Percentiles rank a stretch among this genome's conserved stretches.
Evolutionary conservation across 2,329 filamentous ascomycete genomes (phyloP).

Genomic region (Trichoderma endophyticum): DNA sequence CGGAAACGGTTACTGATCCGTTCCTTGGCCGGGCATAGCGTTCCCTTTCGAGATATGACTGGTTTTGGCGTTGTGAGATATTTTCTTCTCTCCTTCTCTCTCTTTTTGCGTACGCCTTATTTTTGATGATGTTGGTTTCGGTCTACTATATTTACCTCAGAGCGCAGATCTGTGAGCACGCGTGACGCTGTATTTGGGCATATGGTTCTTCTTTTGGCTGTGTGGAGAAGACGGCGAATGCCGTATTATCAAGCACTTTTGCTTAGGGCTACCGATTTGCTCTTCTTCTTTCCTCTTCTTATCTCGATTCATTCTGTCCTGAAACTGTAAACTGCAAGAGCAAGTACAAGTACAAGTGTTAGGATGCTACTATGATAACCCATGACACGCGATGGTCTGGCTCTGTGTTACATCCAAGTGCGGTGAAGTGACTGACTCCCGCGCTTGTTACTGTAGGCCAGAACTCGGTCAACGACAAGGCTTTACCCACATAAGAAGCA

Average conservation of each 20-base stretch:
- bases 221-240: background rate
- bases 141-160: background rate
- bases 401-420: background rate
- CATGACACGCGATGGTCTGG: background rate
- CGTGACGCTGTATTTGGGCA: background rate
- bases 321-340: background rate
- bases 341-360: background rate
- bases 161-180: background rate
- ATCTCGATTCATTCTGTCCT: background rate
- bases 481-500: slow-evolving; percentile 2
- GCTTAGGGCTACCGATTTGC: background rate
- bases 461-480: background rate
- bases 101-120: background rate
- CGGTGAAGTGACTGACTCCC: background rate
- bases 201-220: background rate
- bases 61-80: background rate
- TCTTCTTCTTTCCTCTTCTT: too few species aligned
- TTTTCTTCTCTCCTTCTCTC: background rate
- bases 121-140: background rate
- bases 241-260: background rate
- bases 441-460: background rate
- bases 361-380: background rate
- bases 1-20: background rate
- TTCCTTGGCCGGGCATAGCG: background rate
- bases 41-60: background rate